Evolutionary conservation across 139 green algal species (phyloP), one percentile per base, ranked within the genome.

Genomic region (Coelastrella sp.): DNA sequence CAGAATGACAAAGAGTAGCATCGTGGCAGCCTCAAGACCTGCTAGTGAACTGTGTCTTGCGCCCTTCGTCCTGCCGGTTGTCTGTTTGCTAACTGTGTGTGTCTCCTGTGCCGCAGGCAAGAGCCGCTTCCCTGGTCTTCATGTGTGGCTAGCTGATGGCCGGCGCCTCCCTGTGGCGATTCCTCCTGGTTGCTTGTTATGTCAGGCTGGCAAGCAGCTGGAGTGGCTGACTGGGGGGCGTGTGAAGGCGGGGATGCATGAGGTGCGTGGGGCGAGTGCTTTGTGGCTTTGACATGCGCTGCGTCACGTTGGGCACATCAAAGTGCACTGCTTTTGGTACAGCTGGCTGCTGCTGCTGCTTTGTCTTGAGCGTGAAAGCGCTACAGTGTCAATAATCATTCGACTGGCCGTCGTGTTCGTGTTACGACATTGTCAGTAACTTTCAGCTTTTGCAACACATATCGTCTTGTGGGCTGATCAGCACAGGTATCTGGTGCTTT

Each of bases 201-300:
- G 99, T 56, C 96, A 97, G 91, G 97, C 98, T 14, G 98, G 98
- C 68, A 98, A 97, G 94, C 96, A 99, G 94, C 88, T 98, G 85
- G 97, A 98, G 93, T 98, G 94, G 93, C 93, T 99, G 4, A 99
- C 98, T 0, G 98, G 95, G 0, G 98, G 98, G 0, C 87, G 93
- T 23, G 92, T 98, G 4, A 66, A 86, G 61, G 97, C 96, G 3
- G 98, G 98, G 17, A 96, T 97, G 92, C 98, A 99, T 85, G 97
- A 99, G 93, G 97, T 99, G 80, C 0, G 61, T 71, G 61, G 11
- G 8, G 61, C 10, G 0, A 71, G 8, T 71, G 8, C 10, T 71
- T 71, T 71, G 61, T 71, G 10, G 11, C n/a, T n/a, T n/a, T n/a
- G n/a, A n/a, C 32, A 1, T 47, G 1, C 1, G 32, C 32, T 47